Base-by-base conservation (phyloP, 2,329 filamentous ascomycete species). In the Spiromastix sp. region DNA sequence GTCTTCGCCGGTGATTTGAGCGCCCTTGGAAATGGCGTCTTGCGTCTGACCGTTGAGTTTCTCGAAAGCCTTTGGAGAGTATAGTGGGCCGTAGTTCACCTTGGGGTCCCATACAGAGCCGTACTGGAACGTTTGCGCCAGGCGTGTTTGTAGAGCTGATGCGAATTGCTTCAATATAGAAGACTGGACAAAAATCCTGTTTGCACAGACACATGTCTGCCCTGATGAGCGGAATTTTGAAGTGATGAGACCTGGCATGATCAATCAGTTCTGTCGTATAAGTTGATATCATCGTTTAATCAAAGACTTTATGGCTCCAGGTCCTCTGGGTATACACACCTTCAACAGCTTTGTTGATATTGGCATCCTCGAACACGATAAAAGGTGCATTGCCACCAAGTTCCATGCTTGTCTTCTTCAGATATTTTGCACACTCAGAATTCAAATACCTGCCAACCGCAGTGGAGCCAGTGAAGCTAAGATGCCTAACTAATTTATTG, bases 401-500 rank as follows among this genome's bases (percentile, higher is more conserved):
- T 41, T 66, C 63, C 24, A 66, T 43, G n/a, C 53, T 57, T 10
- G 60, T 46, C 27, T 60, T 59, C 46, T 64, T 66, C 11, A 66
- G 37, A 11, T 32, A 50, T 11, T 47, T 45, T 11, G 48, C 48
- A 39, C 48, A 57, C 35, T 56, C 48, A 8, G 42, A 44, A 7
- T 47, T 49, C 6, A 59, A 39, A 3, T 56, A 34, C 30, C 49
- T 51, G 2, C 51, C 50, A n/a, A 54, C 46, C 1, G 44, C 37
- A 11, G 50, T 54, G 16, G 46, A 51, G n/a, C 49, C 52, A 4
- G 50, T 54, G 40, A 53, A 54, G 32, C 82, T 89, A 32, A 94
- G 70, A 59, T 94, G 93, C 53, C 79, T 78, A 42, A 94, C 67
- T 1, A 67, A 72, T 13, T 77, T 72, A 16, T 45, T 41, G 10